phyloP scores from a whole-genome alignment of 257 asterid genomes.

The Solanum paucissectum region DNA sequence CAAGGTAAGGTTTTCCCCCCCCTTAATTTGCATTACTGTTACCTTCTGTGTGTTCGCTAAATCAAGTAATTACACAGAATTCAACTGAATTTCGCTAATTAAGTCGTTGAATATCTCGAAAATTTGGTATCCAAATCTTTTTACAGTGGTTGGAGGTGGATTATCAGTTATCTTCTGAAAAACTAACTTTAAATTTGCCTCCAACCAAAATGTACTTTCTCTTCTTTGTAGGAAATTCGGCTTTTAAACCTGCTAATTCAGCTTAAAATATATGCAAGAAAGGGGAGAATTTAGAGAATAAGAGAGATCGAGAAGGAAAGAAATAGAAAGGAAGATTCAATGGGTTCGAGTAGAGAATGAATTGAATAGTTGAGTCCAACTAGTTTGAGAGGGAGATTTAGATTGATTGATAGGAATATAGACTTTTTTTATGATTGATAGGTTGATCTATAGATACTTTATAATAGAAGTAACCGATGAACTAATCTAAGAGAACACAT shows the following conservation, averaged over 20 bases:
- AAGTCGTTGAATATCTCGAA: not conserved
- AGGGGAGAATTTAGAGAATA: not conserved
- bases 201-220: not conserved
- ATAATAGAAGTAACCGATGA: not conserved
- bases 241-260: not conserved
- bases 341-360: not conserved
- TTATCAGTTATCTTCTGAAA: not conserved
- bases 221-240: not conserved
- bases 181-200: not conserved
- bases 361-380: not conserved
- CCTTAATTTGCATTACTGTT: not conserved
- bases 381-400: not conserved
- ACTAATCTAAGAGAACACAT: not conserved
- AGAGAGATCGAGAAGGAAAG: not conserved
- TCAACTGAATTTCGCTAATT: not conserved
- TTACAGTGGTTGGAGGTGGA: not conserved
- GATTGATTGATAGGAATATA: not conserved
- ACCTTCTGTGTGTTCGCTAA: not conserved
- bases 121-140: not conserved
- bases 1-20: conserved; percentile 23
- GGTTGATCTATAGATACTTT: not conserved
- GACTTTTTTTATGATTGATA: not conserved
- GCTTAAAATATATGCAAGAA: not conserved
- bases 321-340: not conserved
- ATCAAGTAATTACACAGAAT: not conserved